These are phyloP conservation scores for Cucumis cinereus DNA, from an alignment of 306 rosid species.

Conservation along the genomic window DNA sequence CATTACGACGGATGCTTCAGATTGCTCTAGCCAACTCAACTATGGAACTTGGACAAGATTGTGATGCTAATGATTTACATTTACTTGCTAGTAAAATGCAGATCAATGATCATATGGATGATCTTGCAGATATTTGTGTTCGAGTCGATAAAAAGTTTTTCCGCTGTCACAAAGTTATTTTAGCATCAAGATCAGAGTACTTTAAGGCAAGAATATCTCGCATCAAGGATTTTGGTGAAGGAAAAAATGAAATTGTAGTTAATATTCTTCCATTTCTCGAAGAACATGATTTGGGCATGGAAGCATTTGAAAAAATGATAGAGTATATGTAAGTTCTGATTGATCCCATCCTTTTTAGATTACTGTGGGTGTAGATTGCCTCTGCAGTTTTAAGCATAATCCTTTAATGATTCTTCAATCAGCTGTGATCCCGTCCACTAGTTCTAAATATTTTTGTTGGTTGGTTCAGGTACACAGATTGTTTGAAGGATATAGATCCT, in stretches of 20 bases:
- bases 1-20: slow-evolving; percentile 47
- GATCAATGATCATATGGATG: slow-evolving; percentile 29
- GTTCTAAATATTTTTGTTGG: slow-evolving; percentile 14
- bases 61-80: slow-evolving; percentile 22
- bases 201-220: slow-evolving; percentile 78
- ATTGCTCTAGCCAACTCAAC: slow-evolving; percentile 42
- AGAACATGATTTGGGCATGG: slow-evolving; percentile 68
- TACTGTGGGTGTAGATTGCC: neutral
- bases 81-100: slow-evolving; percentile 28
- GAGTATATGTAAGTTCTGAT: slow-evolving; percentile 67
- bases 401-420: neutral
- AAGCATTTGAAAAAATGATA: slow-evolving; percentile 79
- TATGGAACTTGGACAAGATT: slow-evolving; percentile 20
- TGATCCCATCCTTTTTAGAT: neutral
- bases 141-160: slow-evolving; percentile 47
- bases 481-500: slow-evolving; percentile 67
- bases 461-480: slow-evolving; percentile 78
- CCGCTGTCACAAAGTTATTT: slow-evolving; percentile 79
- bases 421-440: neutral
- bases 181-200: slow-evolving; percentile 92
- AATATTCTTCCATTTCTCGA: slow-evolving; percentile 63
- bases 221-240: slow-evolving; percentile 69
- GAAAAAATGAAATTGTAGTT: slow-evolving; percentile 29
- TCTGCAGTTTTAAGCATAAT: neutral
- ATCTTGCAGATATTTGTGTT: slow-evolving; percentile 79